Evolutionary conservation across 1,139 yeast species (phyloP).

Genomic region (Geotrichum macrosporum): DNA sequence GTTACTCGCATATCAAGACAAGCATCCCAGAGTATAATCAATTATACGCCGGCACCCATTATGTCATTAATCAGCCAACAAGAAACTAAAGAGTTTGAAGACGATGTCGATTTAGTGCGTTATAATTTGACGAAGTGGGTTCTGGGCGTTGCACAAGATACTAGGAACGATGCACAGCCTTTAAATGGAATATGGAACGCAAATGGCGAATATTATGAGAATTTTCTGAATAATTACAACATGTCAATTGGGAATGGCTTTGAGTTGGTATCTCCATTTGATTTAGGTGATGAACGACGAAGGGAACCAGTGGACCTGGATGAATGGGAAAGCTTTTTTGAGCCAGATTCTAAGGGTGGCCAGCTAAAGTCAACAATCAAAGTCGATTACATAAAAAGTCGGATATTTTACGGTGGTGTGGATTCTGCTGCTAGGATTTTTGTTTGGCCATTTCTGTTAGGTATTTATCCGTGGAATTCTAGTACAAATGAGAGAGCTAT

Average conservation of each 20-base stretch:
- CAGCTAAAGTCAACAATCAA: conserved; percentile 56
- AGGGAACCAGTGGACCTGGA: conserved; percentile 57
- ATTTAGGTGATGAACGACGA: conserved; percentile 59
- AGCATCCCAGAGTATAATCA: conserved; percentile 58
- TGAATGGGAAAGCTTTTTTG: conserved; percentile 89
- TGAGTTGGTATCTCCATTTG: conserved; percentile 63
- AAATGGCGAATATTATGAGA: conserved; percentile 46
- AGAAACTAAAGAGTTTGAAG: conserved; percentile 73
- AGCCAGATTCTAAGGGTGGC: conserved; percentile 70
- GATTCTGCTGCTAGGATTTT: conserved; percentile 56
- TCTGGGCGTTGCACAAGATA: conserved; percentile 86
- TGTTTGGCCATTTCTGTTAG: conserved; percentile 83
- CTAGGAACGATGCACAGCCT: conserved; percentile 60
- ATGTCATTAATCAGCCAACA: conserved; percentile 65
- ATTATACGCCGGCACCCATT: conserved; percentile 60
- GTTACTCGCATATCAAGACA: conserved; percentile 66
- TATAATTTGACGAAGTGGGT: conserved; percentile 98
- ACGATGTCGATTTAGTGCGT: conserved; percentile 88
- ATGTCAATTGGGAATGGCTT: neutral
- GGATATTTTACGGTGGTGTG: conserved; percentile 88
- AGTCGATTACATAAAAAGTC: conserved; percentile 67
- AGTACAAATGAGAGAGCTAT: conserved; percentile 62
- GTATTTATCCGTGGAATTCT: conserved; percentile 86
- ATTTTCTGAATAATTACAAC: conserved; percentile 46
- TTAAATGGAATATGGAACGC: conserved; percentile 41